Base-by-base conservation (phyloP, 352 stramenopile species). In the Blastocystis sp. region DNA sequence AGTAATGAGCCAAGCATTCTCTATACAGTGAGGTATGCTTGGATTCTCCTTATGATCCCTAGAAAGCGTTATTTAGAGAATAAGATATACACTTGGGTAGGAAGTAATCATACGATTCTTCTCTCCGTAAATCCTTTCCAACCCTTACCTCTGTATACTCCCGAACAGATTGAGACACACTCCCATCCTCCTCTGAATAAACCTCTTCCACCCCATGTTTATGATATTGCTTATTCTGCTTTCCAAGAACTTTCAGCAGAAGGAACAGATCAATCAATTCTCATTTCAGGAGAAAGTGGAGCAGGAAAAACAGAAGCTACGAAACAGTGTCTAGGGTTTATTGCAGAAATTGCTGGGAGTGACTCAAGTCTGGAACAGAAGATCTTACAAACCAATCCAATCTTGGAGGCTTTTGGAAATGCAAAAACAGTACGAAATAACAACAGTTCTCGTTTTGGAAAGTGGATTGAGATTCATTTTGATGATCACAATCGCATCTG, bases 391-490 rank as follows among this genome's bases (percentile, higher is more conserved):
- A 97, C 94, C 5, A 98, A 98, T 90, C 96, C 96, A 56, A 95
- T 99, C 73, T 91, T 98, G n/a, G 96, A 99, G 90, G 94, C 94
- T 1, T 98, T 99, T 90, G 96, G 96, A 86, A 99, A 99, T 89
- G 95, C 95, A 51, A 92, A 95, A 43, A 98, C 95, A 19, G 93
- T 98, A 58, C 92, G 95, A 12, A 98, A 98, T 90, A 94, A 98
- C 90, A 98, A 98, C 89, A 97, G 93, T 51, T 93, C 89, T 87
- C 92, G 95, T 11, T 98, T 98, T 88, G 95, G 95, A 69, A 98
- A 98, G 89, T 98, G 97, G 75, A 98, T 98, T 90, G 94, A 98
- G 89, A 94, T 98, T 88, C 91, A 95, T 85, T 98, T 98, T 89
- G 93, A 91, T 49, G 56, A 58, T 27, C 86, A 90, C 32, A 91